Evolutionary conservation across 192 early-diverging fungal species (phyloP).

Genomic region (Linnemannia schmuckeri): DNA sequence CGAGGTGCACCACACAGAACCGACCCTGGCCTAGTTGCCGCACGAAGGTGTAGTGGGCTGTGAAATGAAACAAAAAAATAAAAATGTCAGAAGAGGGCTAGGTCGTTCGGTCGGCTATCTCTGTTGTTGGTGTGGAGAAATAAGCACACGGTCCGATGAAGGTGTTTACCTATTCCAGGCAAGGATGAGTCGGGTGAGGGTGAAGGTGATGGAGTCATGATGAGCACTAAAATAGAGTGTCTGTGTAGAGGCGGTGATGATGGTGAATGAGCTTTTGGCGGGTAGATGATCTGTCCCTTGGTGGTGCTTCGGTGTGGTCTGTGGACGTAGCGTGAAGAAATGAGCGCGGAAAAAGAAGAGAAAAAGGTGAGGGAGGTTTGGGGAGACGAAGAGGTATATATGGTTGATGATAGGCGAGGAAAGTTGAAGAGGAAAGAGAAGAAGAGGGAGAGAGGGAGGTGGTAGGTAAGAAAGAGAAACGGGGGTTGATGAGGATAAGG

Average conservation of each 20-base stretch:
- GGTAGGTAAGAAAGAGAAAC: too few relatives aligned
- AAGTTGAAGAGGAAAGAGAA: slow-evolving; percentile 2
- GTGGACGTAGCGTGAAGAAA: background rate
- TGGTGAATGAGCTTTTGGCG: background rate
- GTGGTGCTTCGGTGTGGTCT: too few relatives aligned
- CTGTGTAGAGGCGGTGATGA: background rate
- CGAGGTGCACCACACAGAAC: slow-evolving; percentile 84
- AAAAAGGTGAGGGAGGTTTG: background rate
- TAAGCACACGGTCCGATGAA: background rate
- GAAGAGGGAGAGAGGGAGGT: background rate
- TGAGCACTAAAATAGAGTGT: background rate
- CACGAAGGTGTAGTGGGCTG: slow-evolving; percentile 80
- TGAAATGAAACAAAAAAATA: background rate
- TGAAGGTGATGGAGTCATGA: slow-evolving; percentile 38
- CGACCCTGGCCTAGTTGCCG: slow-evolving; percentile 83
- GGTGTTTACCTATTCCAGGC: slow-evolving; percentile 42
- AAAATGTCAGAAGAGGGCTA: background rate
- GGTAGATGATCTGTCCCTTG: background rate
- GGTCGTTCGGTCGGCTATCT: background rate
- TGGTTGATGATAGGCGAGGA: background rate
- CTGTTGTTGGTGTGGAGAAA: slow-evolving; percentile 5
- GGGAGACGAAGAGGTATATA: background rate
- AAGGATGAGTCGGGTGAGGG: slow-evolving; percentile 41
- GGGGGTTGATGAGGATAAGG: background rate
- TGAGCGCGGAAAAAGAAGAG: background rate